Evolutionary conservation across 768 basidiomycete genomes (phyloP), one percentile per base, ranked within the genome.

Genomic region (Lactifluus pinguis): DNA sequence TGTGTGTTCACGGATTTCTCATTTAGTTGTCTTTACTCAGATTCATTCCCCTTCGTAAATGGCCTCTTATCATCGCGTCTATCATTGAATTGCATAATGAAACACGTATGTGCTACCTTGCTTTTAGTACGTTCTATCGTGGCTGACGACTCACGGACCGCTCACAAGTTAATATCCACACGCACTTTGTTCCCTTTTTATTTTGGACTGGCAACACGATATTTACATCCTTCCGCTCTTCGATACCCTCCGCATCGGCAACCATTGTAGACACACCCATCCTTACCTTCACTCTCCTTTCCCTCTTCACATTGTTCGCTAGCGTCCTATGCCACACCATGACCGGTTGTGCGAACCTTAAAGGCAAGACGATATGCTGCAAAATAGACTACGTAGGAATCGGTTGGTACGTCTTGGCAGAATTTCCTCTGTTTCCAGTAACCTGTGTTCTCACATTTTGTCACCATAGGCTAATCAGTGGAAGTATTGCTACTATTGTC

Each of bases 351-450:
- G 89, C 92, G 1, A 80, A 92, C 68, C 78, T 77, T 55, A 73
- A 76, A 47, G 84, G 89, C 63, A 88, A 92, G 84, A 86, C 90
- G 60, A 78, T 91, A 36, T 94, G 90, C 62, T 91, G 92, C 7
- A 79, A 89, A 60, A 79, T 92, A 19, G 93, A 95, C 69, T 95
- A 95, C 66, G 86, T 95, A 51, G 92, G 93, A 6, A 95, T 95
- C 62, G 90, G 92, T 67, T 95, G 93, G 91, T 85, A 68, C 62
- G 80, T 70, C 25, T 25, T 1, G 25, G 25, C 25, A 1, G 21
- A 38, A 25, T 25, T 25, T 25, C 8, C 32, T 42, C 36, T 42
- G 42, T 42, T 34, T 45, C 3, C 49, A 56, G 52, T 25, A 9
- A 25, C 60, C 36, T 64, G 11, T 54, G 57, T 39, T 45, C 11